phyloP scores from a whole-genome alignment of 2,329 filamentous ascomycete species.

The Claviceps purpurea region DNA sequence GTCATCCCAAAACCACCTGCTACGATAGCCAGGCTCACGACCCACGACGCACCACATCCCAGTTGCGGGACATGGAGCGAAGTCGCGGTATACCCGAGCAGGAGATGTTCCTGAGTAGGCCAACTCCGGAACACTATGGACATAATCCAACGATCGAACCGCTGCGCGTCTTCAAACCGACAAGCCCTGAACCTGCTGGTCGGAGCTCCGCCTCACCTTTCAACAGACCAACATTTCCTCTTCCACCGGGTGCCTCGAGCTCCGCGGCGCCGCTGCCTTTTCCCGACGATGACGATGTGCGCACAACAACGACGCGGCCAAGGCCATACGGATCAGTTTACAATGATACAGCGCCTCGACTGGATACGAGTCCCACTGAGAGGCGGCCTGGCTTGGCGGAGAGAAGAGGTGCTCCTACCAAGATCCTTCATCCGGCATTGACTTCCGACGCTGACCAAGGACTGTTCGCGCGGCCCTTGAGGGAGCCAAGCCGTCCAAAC shows the following conservation, averaged over 20 bases:
- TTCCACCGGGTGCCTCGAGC: conserved; percentile 57
- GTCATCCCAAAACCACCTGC: neutral
- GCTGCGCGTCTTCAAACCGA: conserved; percentile 70
- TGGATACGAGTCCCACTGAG: conserved; percentile 42
- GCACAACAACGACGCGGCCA: conserved; percentile 28
- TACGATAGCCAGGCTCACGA: neutral
- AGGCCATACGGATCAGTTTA: conserved; percentile 32
- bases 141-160: conserved; percentile 74
- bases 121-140: conserved; percentile 33
- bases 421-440: conserved; percentile 70
- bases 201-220: conserved; percentile 21
- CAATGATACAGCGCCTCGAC: conserved; percentile 38
- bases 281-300: conserved; percentile 49
- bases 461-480: conserved; percentile 58
- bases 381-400: conserved; percentile 60
- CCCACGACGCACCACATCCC: neutral
- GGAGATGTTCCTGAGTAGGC: conserved; percentile 66
- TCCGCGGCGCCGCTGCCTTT: conserved; percentile 56
- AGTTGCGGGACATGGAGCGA: conserved; percentile 29
- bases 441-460: conserved; percentile 64
- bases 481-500: conserved; percentile 26
- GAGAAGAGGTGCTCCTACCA: conserved; percentile 67
- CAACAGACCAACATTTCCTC: conserved; percentile 47
- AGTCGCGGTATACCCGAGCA: conserved; percentile 58
- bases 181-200: conserved; percentile 45